Percentiles rank a stretch among this genome's conserved stretches.
Conservation (phyloP, 177 flowering plant species). For the Vitis hybrid region DNA sequence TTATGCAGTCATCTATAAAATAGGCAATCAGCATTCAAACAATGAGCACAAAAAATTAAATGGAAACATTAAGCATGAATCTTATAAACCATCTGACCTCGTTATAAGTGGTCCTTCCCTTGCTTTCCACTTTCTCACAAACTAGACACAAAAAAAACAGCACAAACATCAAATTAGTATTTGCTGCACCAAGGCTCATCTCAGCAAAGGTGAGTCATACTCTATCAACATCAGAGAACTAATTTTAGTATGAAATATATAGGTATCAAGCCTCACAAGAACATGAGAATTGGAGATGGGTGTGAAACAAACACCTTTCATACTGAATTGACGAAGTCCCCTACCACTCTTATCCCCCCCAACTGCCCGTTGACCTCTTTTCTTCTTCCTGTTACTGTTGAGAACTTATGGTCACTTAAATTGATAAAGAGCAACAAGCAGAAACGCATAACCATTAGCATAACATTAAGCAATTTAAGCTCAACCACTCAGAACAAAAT, state of each 20-base stretch:
- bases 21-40: no score
- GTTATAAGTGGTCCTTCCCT: conserved; percentile 94
- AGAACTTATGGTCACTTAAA: conserved; percentile 4
- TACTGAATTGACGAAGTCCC: conserved; percentile 91
- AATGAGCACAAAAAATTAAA: no score
- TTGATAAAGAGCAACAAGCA: neutral
- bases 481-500: no score
- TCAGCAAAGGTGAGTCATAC: neutral
- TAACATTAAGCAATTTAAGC: neutral
- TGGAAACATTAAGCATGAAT: neutral
- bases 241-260: neutral
- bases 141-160: conserved; percentile 41
- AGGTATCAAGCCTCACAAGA: neutral
- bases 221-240: neutral
- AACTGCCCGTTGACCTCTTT: conserved; percentile 67
- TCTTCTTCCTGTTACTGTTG: conserved; percentile 70
- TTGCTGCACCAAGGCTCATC: neutral
- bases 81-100: conserved; percentile 59
- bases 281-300: neutral
- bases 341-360: conserved; percentile 84
- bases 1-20: no score
- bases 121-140: conserved; percentile 97
- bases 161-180: conserved; percentile 7
- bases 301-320: conserved; percentile 57
- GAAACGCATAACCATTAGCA: neutral